Percentiles rank a stretch among this genome's conserved stretches.
Conservation (phyloP, 129 eudicot species). For the Lactuca saligna region DNA sequence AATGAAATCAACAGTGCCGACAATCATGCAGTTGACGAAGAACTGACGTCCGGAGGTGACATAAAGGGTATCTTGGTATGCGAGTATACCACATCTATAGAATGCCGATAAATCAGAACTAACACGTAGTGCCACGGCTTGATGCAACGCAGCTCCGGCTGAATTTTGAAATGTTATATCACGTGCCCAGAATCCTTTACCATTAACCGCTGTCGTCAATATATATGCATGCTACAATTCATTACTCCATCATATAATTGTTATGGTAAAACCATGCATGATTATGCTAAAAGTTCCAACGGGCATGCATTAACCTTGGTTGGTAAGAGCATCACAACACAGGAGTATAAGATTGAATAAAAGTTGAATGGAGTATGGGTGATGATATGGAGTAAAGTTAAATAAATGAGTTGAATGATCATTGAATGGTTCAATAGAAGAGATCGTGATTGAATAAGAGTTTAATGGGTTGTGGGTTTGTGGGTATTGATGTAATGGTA, state of each 20-base stretch:
- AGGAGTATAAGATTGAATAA: too few relatives aligned
- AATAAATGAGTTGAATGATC: too few relatives aligned
- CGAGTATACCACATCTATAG: constrained; percentile 56
- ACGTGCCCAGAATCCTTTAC: constrained; percentile 50
- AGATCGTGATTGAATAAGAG: too few relatives aligned
- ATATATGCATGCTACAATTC: not conserved
- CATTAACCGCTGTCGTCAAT: constrained; percentile 40
- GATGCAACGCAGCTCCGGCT: constrained; percentile 60
- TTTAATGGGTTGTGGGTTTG: too few relatives aligned
- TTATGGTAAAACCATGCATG: not conserved
- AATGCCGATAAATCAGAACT: constrained; percentile 52
- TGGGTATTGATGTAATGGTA: too few relatives aligned
- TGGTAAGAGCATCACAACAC: too few relatives aligned
- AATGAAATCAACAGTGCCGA: constrained; percentile 71
- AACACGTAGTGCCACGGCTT: constrained; percentile 65
- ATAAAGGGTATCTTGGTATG: constrained; percentile 64
- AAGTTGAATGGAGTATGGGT: too few relatives aligned
- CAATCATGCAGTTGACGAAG: constrained; percentile 52
- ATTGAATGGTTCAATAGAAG: too few relatives aligned
- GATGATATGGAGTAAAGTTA: too few relatives aligned
- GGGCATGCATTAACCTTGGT: too few relatives aligned
- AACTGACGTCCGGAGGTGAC: constrained; percentile 51
- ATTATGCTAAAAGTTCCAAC: too few relatives aligned
- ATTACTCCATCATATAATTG: not conserved
- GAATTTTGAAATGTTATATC: constrained; percentile 56